Evolutionary conservation across 2,329 filamentous ascomycete genomes (phyloP).

Genomic region (Hortaea werneckii): DNA sequence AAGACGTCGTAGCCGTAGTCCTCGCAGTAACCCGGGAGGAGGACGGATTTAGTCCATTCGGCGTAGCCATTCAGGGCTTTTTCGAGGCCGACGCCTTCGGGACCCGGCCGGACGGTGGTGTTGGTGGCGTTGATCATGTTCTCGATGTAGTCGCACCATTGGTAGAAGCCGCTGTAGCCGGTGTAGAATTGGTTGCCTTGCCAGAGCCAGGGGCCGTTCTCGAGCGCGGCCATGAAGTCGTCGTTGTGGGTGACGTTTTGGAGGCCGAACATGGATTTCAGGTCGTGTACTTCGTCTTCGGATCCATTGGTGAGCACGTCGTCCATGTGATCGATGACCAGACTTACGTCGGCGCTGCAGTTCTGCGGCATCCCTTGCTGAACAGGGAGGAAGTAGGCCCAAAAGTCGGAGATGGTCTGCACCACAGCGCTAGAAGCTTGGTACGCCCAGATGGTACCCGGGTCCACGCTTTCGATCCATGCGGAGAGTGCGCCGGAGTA

Average conservation of each 20-base stretch:
- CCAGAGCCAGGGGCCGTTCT: constrained; percentile 50
- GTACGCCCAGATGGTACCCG: constrained; percentile 52
- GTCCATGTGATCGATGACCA: constrained; percentile 43
- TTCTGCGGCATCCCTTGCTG: constrained; percentile 49
- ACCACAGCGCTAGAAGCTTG: constrained; percentile 48
- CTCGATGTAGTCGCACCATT: constrained; percentile 32
- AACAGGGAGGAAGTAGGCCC: constrained; percentile 49
- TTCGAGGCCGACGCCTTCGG: constrained; percentile 42
- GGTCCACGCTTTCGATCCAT: constrained; percentile 43
- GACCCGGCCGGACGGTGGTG: constrained; percentile 20
- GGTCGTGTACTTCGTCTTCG: constrained; percentile 23
- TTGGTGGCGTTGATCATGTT: constrained; percentile 13
- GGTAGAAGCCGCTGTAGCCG: constrained; percentile 32
- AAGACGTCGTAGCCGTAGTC: constrained; percentile 39
- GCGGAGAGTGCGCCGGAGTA: constrained; percentile 48
- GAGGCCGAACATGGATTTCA: constrained; percentile 47
- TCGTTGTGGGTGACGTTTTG: constrained; percentile 41
- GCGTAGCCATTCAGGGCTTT: constrained; percentile 46
- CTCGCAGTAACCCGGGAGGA: constrained; percentile 40
- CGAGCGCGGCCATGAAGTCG: constrained; percentile 44
- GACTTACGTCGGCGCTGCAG: constrained; percentile 44
- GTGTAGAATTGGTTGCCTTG: constrained; percentile 29
- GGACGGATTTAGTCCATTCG: constrained; percentile 39
- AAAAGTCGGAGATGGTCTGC: constrained; percentile 47
- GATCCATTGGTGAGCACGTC: constrained; percentile 21